A percentile compares a stretch with the other conserved stretches of the same genome.
These are phyloP conservation scores for Symbiodinium pilosum DNA, from an alignment of 73 alveolate genomes.

Conservation along the genomic window DNA sequence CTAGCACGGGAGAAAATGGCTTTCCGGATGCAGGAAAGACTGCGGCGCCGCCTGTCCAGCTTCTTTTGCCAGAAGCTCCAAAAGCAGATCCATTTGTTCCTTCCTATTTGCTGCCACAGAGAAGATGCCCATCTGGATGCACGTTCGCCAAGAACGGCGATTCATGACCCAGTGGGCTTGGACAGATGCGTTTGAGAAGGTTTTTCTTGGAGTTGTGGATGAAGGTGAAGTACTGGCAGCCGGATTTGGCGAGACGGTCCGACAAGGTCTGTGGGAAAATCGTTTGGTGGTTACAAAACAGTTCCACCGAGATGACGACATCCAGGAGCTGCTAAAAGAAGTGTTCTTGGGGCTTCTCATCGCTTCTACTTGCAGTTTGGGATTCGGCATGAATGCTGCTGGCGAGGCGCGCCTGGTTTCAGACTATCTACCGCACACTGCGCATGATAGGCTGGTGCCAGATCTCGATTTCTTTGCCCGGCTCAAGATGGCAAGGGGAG, in stretches of 20 bases:
- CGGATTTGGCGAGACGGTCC: background rate
- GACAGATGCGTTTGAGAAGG: background rate
- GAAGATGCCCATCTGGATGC: too few species aligned
- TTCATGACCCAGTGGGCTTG: background rate
- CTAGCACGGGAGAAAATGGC: too few species aligned
- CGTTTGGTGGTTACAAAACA: background rate
- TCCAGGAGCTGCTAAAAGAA: background rate
- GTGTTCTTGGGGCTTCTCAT: background rate
- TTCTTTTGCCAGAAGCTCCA: too few species aligned
- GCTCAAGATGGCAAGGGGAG: background rate
- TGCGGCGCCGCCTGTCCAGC: too few species aligned
- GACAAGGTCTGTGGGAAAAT: background rate
- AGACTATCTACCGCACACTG: too few species aligned
- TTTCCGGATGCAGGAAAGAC: too few species aligned
- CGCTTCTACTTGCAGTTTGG: background rate
- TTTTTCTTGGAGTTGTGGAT: background rate
- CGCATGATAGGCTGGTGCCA: too few species aligned
- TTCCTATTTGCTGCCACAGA: too few species aligned
- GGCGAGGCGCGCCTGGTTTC: background rate
- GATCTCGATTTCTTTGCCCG: background rate
- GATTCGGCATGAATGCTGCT: background rate
- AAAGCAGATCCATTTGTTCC: too few species aligned
- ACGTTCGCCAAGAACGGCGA: too few species aligned
- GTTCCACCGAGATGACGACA: background rate
- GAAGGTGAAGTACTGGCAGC: slow-evolving; percentile 1